phyloP scores from a whole-genome alignment of 2,329 filamentous ascomycete genomes.

The Westerdykella ornata region DNA sequence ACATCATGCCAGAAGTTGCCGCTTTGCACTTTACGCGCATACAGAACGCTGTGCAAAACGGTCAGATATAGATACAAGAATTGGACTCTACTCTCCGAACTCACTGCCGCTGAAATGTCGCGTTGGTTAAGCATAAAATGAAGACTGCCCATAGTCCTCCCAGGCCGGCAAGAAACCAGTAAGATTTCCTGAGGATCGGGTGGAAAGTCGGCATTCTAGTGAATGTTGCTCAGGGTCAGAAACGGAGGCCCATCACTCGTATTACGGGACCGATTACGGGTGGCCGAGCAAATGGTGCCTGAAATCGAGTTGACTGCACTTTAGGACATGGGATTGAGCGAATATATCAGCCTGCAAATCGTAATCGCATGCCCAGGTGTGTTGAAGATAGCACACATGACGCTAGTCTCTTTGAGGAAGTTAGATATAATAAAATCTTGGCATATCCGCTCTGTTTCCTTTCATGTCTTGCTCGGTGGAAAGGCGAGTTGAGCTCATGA shows the following conservation, averaged over 20 bases:
- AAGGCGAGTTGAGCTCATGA: too few relatives aligned
- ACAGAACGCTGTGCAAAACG: constrained; percentile 58
- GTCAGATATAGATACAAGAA: not conserved
- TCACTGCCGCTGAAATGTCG: constrained; percentile 74
- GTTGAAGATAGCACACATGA: not conserved
- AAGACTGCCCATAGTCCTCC: constrained; percentile 61
- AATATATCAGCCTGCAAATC: not conserved
- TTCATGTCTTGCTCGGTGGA: too few relatives aligned
- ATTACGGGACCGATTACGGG: too few relatives aligned
- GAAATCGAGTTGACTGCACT: not conserved
- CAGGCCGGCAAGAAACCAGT: constrained; percentile 42
- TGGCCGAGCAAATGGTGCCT: not conserved
- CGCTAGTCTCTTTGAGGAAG: constrained; percentile 5
- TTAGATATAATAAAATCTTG: not conserved
- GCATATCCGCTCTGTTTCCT: too few relatives aligned
- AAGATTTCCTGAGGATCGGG: constrained; percentile 31
- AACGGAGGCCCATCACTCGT: too few relatives aligned
- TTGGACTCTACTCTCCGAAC: constrained; percentile 22
- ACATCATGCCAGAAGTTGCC: constrained; percentile 61
- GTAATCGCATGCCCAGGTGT: not conserved
- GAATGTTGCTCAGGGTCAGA: not conserved
- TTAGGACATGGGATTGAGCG: not conserved
- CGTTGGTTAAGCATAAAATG: constrained; percentile 59
- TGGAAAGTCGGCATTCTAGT: constrained; percentile 25
- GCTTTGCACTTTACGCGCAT: constrained; percentile 73